Base-by-base conservation (phyloP, 345 rosid species). In the Stellera chamaejasme region DNA sequence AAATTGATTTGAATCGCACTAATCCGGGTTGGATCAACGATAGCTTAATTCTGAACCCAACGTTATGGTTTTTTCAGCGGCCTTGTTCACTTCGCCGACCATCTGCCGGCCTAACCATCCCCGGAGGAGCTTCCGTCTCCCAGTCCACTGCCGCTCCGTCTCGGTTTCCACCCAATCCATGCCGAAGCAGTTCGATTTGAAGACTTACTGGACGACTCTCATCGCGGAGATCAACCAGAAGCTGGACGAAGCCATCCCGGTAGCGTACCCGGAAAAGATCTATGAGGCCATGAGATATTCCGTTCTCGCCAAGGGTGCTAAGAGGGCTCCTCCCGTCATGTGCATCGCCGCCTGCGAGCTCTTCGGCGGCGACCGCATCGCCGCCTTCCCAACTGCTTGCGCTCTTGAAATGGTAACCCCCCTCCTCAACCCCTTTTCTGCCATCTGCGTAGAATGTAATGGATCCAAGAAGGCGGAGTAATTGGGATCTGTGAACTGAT, bases 271-370 rank as follows among this genome's bases (percentile, higher is more conserved):
- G 0, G 72, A 70, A 11, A 58, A 69, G 82, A 87, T 93, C 77
- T 84, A 87, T 64, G 88, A 93, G 74, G 86, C 95, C n/a, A 87
- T 93, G 97, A 66, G 96, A 64, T 89, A 93, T 74, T 93, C 99
- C 10, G 88, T 80, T 11, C 78, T 93, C 10, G 88, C 97, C 0
- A 61, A 79, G 44, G 92, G 97, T 13, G 91, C 92, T 52, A 89
- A 89, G 73, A 78, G 97, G 47, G 84, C 99, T 6, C 86, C 99
- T 13, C 99, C 99, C 0, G 91, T 93, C 23, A 89, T 93, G 99
- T 93, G 99, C 52, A 77, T 93, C 2, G 91, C 96, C 0, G 82
- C 94, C 48, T 93, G 85, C 48, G 97, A 89, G 76, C 97, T 93
- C 66, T 58, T 92, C 58, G 99, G 94, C 11, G 91, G 78, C 45